Evolutionary conservation across 257 asterid species (phyloP), one percentile per base, ranked within the genome.

Genomic region (Nicotiana sylvestris): DNA sequence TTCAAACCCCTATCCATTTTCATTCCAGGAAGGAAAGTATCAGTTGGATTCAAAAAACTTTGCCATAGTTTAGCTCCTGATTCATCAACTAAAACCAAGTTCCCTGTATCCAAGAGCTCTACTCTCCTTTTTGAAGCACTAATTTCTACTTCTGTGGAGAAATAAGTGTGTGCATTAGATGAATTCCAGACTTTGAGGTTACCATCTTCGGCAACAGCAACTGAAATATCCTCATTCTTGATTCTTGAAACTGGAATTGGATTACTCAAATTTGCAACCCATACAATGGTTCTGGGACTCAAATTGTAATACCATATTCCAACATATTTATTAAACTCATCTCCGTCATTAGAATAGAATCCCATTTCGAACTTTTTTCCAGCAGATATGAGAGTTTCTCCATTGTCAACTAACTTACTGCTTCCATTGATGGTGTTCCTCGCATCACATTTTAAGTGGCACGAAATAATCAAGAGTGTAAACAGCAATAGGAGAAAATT

Each of bases 1-100:
- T 12, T 37, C 58, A 82, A 37, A 4, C 49, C 18, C 5, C 9
- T 58, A 3, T 18, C 77, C 89, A 91, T 78, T 58, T 4, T 76
- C 93, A 90, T 88, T 30, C 91, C 89, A 13, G 88, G 88, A 58
- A 88, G 89, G 61, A 88, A 87, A 17, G 91, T 88, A 80, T 90
- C 88, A 0, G 91, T 86, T 67, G 90, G 90, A 76, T 78, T 0
- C 1, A 69, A 56, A 46, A 88, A 91, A 77, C 94, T 89, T 57
- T 89, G 89, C 94, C 94, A 89, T 51, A 83, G 33, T 18, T 9
- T 56, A 9, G 0, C 16, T 29, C 88, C 83, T 62, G 85, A 65
- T 64, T 13, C 85, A 72, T 13, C 78, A 25, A 72, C 17, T 80
- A 6, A 69, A 37, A 79, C 55, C 85, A 91, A 88, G 80, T 91